Evolutionary conservation across 768 basidiomycete genomes (phyloP), one percentile per base, ranked within the genome.

Genomic region (Hysterangium stoloniferum): DNA sequence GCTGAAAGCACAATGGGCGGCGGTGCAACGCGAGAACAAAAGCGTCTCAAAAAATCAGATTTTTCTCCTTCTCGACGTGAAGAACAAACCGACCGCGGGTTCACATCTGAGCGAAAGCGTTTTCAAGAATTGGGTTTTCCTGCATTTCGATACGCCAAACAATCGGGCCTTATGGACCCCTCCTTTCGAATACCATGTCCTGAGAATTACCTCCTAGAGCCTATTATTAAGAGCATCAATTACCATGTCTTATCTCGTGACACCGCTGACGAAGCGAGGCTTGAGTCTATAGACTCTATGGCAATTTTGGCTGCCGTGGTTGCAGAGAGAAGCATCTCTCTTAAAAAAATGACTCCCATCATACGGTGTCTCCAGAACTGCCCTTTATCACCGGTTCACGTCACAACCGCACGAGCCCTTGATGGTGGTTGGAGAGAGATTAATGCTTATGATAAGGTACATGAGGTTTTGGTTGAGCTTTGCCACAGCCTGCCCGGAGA

Each of bases 401-500:
- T 22, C 28, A 38, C 24, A 31, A 33, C 31, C 3, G 29, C 24
- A 60, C 52, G 62, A 15, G 53, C 51, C 13, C 32, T 60, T 12
- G 50, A 55, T n/a, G 48, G 35, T 6, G n/a, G 54, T 12, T 35
- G 45, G 2, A 48, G 44, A 1, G 46, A 45, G 5, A 54, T 62
- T 19, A 50, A 57, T n/a, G 66, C 64, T 6, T 64, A 63, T 53
- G 25, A 40, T 0, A 64, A 66, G 46, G 62, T 68, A 53, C 63
- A 69, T 41, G 43, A 43, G 1, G 61, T 69, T 17, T 58, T 68
- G n/a, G 31, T 53, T 34, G 53, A 62, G 6, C 45, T 66, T 31
- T 54, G 49, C 29, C 41, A 7, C 4, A 52, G 19, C 27, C 48
- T 5, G 41, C n/a, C n/a, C 9, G 31, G 17, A 22, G 25, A 32